Base-by-base conservation (phyloP, 2,329 filamentous ascomycete species). In the Sclerotiophoma versabilis region DNA sequence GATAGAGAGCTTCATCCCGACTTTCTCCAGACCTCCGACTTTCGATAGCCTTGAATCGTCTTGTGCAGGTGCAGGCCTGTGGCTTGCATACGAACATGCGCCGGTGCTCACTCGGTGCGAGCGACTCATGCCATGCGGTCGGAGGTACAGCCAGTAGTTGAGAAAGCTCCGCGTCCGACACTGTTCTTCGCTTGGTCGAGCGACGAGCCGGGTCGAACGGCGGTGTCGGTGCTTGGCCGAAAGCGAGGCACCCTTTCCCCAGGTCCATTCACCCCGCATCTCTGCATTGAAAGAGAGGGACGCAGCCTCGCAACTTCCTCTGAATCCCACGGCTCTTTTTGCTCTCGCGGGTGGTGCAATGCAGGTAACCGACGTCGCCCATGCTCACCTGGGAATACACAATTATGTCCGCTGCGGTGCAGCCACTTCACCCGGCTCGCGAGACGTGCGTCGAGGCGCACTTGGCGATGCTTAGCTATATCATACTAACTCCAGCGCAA, bases 31-130 rank as follows among this genome's bases (percentile, higher is more conserved):
- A 33, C 34, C 50, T 43, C 44, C 44, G 37, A 48, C 27, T 37
- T 22, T 43, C 25, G 20, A 43, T 26, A 46, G 37, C 20, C 32
- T 26, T 26, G 23, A 22, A 19, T 20, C 5, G 17, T 8, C n/a
- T 42, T 14, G 37, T 26, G n/a, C 43, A 22, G 42, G 36, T 14
- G 17, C 7, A n/a, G 17, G 15, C 19, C 20, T 41, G 49, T 45
- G 34, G 41, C 50, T 38, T 54, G 44, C 50, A 19, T 43, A 54
- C 30, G 44, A 43, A 36, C 43, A 37, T 19, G 20, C 26, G n/a
- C 32, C 36, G 25, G 36, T 8, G 8, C 12, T 37, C 5, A 5
- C 17, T 38, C 19, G 10, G 5, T 2, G 14, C 25, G 14, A 22
- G n/a, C 15, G 8, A 44, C 9, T 32, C 5, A 11, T 6, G 15